These are phyloP conservation scores for Avicennia marina DNA, from an alignment of 257 asterid species.

Conservation along the genomic window DNA sequence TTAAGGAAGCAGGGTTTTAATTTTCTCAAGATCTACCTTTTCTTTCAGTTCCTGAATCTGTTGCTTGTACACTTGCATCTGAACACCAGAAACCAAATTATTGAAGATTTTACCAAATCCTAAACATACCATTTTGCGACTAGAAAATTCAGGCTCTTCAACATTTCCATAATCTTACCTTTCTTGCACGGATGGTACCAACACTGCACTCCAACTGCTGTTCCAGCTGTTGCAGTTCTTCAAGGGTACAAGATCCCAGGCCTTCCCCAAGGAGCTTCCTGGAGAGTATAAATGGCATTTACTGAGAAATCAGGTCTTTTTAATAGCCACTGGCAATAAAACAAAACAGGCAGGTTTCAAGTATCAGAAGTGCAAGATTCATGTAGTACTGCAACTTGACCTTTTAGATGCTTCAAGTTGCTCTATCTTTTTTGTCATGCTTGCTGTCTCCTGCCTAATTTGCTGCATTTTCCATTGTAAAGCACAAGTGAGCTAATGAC, in stretches of 20 bases:
- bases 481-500: not conserved
- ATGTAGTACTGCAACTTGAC: not conserved
- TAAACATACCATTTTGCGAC: too few relatives aligned
- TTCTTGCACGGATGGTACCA: conserved; percentile 59
- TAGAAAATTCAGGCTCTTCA: too few relatives aligned
- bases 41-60: conserved; percentile 68
- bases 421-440: not conserved
- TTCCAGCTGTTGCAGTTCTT: conserved; percentile 77
- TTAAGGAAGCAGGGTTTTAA: too few relatives aligned
- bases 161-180: too few relatives aligned
- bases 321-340: too few relatives aligned
- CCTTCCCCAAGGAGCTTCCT: conserved; percentile 91
- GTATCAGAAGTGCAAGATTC: too few relatives aligned
- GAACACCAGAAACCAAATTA: not conserved
- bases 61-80: conserved; percentile 79
- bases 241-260: conserved; percentile 51
- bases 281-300: not conserved
- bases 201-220: conserved; percentile 77
- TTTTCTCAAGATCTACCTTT: conserved; percentile 41
- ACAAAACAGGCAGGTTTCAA: too few relatives aligned
- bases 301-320: not conserved
- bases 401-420: not conserved
- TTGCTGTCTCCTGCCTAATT: not conserved
- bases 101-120: too few relatives aligned
- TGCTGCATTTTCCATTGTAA: not conserved